Evolutionary conservation across 1,284 basidiomycete species (phyloP).

Genomic region (Cryptococcus jaspeensis): DNA sequence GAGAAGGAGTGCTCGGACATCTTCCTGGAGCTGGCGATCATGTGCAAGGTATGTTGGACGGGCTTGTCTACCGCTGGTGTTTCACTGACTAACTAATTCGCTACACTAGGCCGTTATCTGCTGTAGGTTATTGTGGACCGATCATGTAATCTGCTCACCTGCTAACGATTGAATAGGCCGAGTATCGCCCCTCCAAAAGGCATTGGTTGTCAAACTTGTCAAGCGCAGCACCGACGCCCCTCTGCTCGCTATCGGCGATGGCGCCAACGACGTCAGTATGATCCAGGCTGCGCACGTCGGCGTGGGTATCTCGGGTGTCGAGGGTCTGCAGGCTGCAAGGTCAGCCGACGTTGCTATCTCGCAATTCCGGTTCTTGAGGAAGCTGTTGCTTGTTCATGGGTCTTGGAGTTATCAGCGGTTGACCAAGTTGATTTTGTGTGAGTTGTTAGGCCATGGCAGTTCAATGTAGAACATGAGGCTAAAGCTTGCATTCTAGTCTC

Average conservation of each 20-base stretch:
- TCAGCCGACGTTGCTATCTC: conserved; percentile 97
- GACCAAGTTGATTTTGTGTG: conserved; percentile 92
- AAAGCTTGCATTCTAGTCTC: conserved; percentile 62
- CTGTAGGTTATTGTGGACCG: conserved; percentile 59
- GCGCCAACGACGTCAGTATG: conserved; percentile 63
- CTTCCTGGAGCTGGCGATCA: conserved; percentile 92
- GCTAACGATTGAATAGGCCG: conserved; percentile 61
- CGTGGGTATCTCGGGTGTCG: conserved; percentile 96
- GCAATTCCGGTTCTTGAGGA: conserved; percentile 96
- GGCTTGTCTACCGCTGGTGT: neutral
- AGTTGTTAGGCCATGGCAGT: conserved; percentile 44
- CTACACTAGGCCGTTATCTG: conserved; percentile 76
- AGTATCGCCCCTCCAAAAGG: conserved; percentile 97
- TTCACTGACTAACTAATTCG: neutral
- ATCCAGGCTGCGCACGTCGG: conserved; percentile 68
- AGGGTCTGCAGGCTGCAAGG: conserved; percentile 96
- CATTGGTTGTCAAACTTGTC: conserved; percentile 95
- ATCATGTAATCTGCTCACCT: neutral
- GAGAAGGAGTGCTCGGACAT: conserved; percentile 86
- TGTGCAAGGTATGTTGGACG: conserved; percentile 68
- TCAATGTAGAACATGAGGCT: neutral
- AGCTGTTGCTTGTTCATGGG: conserved; percentile 93
- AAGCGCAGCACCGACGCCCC: conserved; percentile 94
- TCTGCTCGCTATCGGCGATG: conserved; percentile 81
- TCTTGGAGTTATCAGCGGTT: conserved; percentile 96